Percentiles rank a stretch among this genome's conserved stretches.
phyloP scores from a whole-genome alignment of 345 rosid species.

The Turritis glabra region DNA sequence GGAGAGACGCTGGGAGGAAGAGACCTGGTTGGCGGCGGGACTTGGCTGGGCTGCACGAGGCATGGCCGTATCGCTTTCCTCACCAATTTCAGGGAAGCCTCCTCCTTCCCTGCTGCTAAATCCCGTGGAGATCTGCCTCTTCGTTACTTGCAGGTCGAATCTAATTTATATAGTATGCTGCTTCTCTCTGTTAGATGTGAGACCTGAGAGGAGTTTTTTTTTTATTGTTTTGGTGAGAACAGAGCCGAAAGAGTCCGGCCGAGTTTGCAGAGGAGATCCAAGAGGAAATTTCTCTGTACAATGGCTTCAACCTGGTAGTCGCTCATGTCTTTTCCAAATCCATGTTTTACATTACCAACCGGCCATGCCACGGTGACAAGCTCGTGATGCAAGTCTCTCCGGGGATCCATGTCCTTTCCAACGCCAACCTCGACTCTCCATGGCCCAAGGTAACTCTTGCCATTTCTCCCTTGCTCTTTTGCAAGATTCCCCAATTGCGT shows the following conservation, averaged over 20 bases:
- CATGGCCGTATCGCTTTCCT: conserved; percentile 67
- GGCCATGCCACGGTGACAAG: conserved; percentile 40
- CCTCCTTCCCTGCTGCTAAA: conserved; percentile 42
- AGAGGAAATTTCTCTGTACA: conserved; percentile 50
- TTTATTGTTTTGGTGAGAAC: conserved; percentile 12
- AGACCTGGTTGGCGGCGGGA: conserved; percentile 75
- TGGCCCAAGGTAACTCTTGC: conserved; percentile 70
- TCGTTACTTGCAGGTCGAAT: conserved; percentile 60
- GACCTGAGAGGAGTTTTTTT: neutral
- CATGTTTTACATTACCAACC: conserved; percentile 77
- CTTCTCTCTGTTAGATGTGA: neutral
- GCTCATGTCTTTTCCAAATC: conserved; percentile 52
- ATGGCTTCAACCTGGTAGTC: conserved; percentile 73
- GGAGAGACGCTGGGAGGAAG: conserved; percentile 69
- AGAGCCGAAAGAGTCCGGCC: conserved; percentile 62
- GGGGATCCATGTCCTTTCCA: conserved; percentile 74
- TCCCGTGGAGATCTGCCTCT: conserved; percentile 72
- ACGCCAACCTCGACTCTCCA: conserved; percentile 75
- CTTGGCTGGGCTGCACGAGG: conserved; percentile 74
- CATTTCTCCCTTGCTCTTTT: neutral
- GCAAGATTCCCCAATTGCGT: neutral
- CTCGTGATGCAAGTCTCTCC: conserved; percentile 58
- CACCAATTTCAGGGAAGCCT: conserved; percentile 63
- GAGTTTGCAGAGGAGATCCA: conserved; percentile 62
- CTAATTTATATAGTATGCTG: no score